Conservation (phyloP, 306 rosid genomes). For the Phaseolus lunatus region DNA sequence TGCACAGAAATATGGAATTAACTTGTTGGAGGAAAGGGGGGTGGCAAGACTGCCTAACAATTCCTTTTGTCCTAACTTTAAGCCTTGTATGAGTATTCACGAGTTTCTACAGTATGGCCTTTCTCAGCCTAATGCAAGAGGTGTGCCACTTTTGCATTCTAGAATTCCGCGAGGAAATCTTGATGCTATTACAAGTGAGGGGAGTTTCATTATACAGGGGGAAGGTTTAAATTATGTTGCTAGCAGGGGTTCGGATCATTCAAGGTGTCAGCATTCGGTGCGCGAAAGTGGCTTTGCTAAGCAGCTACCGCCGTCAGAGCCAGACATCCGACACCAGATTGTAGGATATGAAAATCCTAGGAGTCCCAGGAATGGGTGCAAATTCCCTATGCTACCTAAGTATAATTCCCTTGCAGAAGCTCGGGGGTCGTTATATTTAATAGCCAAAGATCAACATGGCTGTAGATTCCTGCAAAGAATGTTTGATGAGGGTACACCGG, state of each 20-base stretch:
- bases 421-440: conserved; percentile 47
- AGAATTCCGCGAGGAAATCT: conserved; percentile 43
- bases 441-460: conserved; percentile 67
- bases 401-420: conserved; percentile 55
- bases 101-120: conserved; percentile 24
- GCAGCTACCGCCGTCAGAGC: conserved; percentile 45
- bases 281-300: conserved; percentile 41
- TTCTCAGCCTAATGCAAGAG: conserved; percentile 46
- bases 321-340: conserved; percentile 40
- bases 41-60: conserved; percentile 36
- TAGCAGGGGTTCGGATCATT: conserved; percentile 40
- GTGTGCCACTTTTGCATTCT: conserved; percentile 44
- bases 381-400: conserved; percentile 40
- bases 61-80: conserved; percentile 34
- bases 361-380: conserved; percentile 36
- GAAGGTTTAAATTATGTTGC: conserved; percentile 55
- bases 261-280: conserved; percentile 42
- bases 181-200: conserved; percentile 55
- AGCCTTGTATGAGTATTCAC: conserved; percentile 44
- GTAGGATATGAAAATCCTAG: conserved; percentile 49
- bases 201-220: conserved; percentile 63
- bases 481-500: conserved; percentile 55
- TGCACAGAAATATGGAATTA: conserved; percentile 43
- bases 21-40: conserved; percentile 44
- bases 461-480: conserved; percentile 59